Evolutionary conservation across 148 eudicot genomes (phyloP), one percentile per base, ranked within the genome.

Genomic region (Amaranthus cruentus): DNA sequence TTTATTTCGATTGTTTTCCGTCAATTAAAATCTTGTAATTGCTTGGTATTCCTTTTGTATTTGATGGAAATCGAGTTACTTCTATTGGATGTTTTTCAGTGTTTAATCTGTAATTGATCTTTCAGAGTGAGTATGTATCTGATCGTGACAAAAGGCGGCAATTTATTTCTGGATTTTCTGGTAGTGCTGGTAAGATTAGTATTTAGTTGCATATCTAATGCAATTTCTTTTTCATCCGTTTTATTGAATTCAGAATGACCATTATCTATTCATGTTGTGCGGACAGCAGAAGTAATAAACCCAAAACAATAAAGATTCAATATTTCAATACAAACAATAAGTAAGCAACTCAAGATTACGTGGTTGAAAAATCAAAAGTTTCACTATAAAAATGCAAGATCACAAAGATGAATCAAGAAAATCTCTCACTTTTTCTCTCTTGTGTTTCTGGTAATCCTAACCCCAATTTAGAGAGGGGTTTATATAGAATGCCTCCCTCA

Each of bases 91-190:
- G 7, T 14, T 3, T 38, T 21, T 55, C 5, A 15, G 7, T 14
- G 50, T 65, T 0, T 8, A 38, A 7, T 3, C 78, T 28, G 2
- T 71, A 12, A 59, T 69, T 73, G 59, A 64, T 62, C 73, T 69
- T 74, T 61, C 84, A 91, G 97, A 91, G 98, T 66, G 97, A 91
- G 80, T 95, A 90, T 82, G 97, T 91, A 8, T 86, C 97, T 68
- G 87, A 83, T 53, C 82, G 98, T 75, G 98, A 94, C 73, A 84
- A 83, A 83, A 83, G 98, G 85, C 97, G 98, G 48, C 77, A 76
- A 63, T 94, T 94, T 55, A 87, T 94, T 8, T 88, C 97, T 71
- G 93, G 97, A 12, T 94, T 94, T 81, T 82, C 96, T 5, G 98
- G 98, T 67, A 95, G 96, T 78, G 96, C 93, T 73, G 98, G 98